These are phyloP conservation scores for Luvunga scandens DNA, from an alignment of 345 rosid genomes.

Conservation along the genomic window DNA sequence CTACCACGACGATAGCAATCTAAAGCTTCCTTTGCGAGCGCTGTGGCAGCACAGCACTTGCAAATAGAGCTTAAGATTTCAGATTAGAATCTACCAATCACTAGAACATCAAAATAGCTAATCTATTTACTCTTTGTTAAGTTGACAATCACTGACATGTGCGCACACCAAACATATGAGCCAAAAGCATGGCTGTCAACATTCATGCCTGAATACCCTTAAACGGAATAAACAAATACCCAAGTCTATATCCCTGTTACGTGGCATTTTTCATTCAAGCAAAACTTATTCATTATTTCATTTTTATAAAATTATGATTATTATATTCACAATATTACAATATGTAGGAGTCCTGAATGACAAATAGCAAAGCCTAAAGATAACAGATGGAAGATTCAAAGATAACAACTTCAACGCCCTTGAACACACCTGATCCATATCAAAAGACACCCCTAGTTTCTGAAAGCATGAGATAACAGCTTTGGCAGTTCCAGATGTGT, in stretches of 20 bases:
- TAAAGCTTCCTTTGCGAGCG: no score
- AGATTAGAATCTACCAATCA: not conserved
- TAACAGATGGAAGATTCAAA: not conserved
- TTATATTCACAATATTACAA: not conserved
- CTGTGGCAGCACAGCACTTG: no score
- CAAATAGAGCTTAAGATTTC: no score
- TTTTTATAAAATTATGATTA: not conserved
- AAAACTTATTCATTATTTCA: not conserved
- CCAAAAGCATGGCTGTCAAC: not conserved
- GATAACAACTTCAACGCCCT: not conserved
- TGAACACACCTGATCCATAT: slow-evolving; percentile 62
- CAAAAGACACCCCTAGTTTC: slow-evolving; percentile 81
- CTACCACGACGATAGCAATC: not conserved
- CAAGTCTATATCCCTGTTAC: not conserved
- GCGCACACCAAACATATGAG: not conserved
- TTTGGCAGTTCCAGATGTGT: slow-evolving; percentile 94
- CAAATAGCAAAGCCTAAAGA: not conserved
- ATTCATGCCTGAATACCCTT: not conserved
- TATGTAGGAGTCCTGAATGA: not conserved
- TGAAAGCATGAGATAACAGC: slow-evolving; percentile 93
- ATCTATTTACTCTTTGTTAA: not conserved
- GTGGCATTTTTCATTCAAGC: not conserved
- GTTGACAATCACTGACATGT: not conserved
- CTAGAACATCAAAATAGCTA: not conserved
- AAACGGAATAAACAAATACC: not conserved